Conservation (phyloP, 495 filamentous ascomycete genomes). For the Podospora tetraspora region DNA sequence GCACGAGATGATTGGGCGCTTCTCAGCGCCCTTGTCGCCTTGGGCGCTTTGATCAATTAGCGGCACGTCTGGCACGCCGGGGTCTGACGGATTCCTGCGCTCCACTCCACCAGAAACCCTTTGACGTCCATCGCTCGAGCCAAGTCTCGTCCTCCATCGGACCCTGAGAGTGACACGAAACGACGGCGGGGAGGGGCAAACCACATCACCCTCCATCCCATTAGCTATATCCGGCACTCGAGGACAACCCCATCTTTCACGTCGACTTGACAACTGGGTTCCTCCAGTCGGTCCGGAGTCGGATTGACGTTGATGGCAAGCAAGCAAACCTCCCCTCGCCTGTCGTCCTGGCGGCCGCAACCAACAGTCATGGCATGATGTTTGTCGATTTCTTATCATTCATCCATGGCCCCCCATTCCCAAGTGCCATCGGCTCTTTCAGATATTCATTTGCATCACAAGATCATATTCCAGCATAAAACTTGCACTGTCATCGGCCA, state of each 20-base stretch:
- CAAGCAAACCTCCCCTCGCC: neutral
- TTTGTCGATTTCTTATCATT: neutral
- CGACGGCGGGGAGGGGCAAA: neutral
- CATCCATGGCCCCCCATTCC: neutral
- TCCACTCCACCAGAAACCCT: neutral
- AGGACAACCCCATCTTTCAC: neutral
- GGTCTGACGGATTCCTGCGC: neutral
- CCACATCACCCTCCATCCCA: neutral
- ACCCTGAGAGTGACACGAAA: neutral
- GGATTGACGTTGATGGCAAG: neutral
- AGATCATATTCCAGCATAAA: neutral
- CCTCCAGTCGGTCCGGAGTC: neutral
- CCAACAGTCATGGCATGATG: neutral
- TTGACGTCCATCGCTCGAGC: neutral
- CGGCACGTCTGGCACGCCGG: neutral
- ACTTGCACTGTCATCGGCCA: neutral
- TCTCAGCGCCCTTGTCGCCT: neutral
- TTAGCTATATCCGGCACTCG: neutral
- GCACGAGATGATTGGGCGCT: slow-evolving; percentile 6
- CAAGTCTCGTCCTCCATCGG: neutral
- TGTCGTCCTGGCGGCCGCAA: neutral
- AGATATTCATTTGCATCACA: neutral
- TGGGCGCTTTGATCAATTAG: slow-evolving; percentile 9
- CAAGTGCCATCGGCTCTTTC: neutral
- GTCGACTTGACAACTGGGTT: neutral